Evolutionary conservation across 148 eudicot genomes (phyloP), one percentile per base, ranked within the genome.

Genomic region (Chenopodium berlandieri): DNA sequence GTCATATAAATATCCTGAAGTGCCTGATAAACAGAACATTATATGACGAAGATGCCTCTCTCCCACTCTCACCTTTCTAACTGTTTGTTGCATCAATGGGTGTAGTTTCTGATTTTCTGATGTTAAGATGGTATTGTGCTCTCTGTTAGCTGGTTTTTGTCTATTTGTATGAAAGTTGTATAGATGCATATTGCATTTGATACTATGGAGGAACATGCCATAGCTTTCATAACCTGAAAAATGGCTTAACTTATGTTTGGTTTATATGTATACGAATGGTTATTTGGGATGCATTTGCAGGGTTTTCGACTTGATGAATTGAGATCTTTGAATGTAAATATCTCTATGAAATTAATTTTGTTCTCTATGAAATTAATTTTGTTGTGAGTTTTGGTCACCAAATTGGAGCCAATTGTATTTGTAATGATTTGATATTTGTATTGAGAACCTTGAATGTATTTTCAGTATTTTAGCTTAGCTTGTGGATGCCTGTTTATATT

Each of bases 31-130:
- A 20, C 66, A 62, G 9, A 62, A 20, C 10, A 37, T 76, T 25
- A 44, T 23, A 68, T 68, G 66, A 44, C 40, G 52, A 31, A 44
- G 70, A 22, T 75, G 66, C 8, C 10, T n/a, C 31, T 16, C 20
- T 76, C 62, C 22, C 62, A 56, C 17, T 13, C 62, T 6, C 5
- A 14, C 62, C 16, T 56, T 17, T 56, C 22, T 14, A 17, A 17
- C 19, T 56, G 23, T 8, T 50, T 20, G 5, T 46, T 34, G 17
- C 13, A 54, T 37, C 23, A 23, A 19, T 75, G 20, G 25, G 52
- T 74, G 48, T 56, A 56, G 62, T 56, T 56, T 75, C 30, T 74
- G 75, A 31, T 56, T 25, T 10, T 66, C 11, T 64, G 66, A 72
- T 78, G 64, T 17, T 40, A 37, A 64, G 60, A 27, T 62, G 80